Evolutionary conservation across 2,329 filamentous ascomycete genomes (phyloP).

Genomic region (Sporothrix pallida): DNA sequence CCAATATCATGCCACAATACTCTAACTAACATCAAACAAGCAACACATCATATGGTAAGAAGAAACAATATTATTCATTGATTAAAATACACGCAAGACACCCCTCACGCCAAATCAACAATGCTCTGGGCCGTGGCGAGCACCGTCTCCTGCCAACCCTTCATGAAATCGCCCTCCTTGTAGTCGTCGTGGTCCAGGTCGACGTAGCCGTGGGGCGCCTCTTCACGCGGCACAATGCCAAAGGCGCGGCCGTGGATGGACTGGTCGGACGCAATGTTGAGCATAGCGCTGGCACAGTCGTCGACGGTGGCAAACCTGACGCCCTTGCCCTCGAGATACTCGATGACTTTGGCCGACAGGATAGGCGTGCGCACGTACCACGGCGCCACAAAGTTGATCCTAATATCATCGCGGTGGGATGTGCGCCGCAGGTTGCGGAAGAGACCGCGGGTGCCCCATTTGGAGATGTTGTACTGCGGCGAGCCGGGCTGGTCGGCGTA

Average conservation of each 20-base stretch:
- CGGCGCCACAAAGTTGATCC: slow-evolving; percentile 55
- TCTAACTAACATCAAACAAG: too few relatives aligned
- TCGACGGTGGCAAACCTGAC: slow-evolving; percentile 34
- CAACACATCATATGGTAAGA: too few relatives aligned
- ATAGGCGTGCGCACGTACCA: slow-evolving; percentile 44
- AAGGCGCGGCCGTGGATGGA: slow-evolving; percentile 31
- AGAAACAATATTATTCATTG: too few relatives aligned
- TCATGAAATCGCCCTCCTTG: slow-evolving; percentile 31
- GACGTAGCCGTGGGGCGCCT: slow-evolving; percentile 28
- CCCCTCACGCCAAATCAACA: slow-evolving; percentile 22
- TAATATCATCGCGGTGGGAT: slow-evolving; percentile 50
- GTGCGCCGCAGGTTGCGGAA: slow-evolving; percentile 50
- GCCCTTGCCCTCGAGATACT: slow-evolving; percentile 24
- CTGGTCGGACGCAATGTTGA: slow-evolving; percentile 22
- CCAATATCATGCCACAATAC: too few relatives aligned
- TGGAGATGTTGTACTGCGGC: slow-evolving; percentile 52
- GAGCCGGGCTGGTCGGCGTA: slow-evolving; percentile 54
- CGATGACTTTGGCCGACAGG: slow-evolving; percentile 25
- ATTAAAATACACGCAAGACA: too few relatives aligned
- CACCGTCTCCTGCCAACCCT: slow-evolving; percentile 29
- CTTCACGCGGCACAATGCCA: slow-evolving; percentile 32
- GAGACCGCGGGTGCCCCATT: slow-evolving; percentile 52
- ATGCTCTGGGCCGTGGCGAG: slow-evolving; percentile 28
- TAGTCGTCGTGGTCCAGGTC: slow-evolving; percentile 34
- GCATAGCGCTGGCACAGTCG: slow-evolving; percentile 30